Base-by-base conservation (phyloP, 2,329 filamentous ascomycete genomes). In the Thermochaetoides dissita region DNA sequence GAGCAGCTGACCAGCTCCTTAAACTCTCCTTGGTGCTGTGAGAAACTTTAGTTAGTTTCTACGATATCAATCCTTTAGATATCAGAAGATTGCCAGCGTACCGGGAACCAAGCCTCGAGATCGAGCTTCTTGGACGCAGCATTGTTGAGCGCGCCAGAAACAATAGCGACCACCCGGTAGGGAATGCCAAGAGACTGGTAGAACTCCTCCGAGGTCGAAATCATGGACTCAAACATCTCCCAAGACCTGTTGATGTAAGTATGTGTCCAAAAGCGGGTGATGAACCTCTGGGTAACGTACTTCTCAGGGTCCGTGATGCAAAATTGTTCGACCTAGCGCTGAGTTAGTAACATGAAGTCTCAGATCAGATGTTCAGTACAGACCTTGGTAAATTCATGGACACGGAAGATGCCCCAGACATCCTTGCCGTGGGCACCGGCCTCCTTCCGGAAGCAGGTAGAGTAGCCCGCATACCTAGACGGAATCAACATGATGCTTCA, bases 1-100 rank as follows among this genome's bases (percentile, higher is more conserved):
- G 86, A 94, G 73, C 88, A 94, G 12, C 85, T 94, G 39, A 96
- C 91, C 29, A 98, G 76, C 67, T 96, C 91, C 67, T 96, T 96
- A 74, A 96, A 98, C 64, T 96, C 91, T 55, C 83, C 83, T 63
- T 96, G 88, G 71, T 54, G 91, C 53, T 52, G 28, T 29, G 32
- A 6, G 37, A 42, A 29, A 3, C 35, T 10, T 7, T 17, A 8
- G 29, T 45, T 24, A 42, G 41, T 32, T 30, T 30, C 29, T 34
- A 28, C 24, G 11, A 9, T 24, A 11, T 29, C 7, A 8, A 12
- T 10, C 24, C 9, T 34, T 17, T 24, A 11, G 30, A 24, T 2
- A 5, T 6, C 7, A 34, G 9, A 24, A 24, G 17, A 24, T 24
- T 24, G 17, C 17, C 17, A 24, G 30, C 46, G 37, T 45, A 84